A percentile compares a stretch with the other conserved stretches of the same genome.
Evolutionary conservation across 1,284 basidiomycete species (phyloP).

Genomic region (Pyrrhoderma noxium): DNA sequence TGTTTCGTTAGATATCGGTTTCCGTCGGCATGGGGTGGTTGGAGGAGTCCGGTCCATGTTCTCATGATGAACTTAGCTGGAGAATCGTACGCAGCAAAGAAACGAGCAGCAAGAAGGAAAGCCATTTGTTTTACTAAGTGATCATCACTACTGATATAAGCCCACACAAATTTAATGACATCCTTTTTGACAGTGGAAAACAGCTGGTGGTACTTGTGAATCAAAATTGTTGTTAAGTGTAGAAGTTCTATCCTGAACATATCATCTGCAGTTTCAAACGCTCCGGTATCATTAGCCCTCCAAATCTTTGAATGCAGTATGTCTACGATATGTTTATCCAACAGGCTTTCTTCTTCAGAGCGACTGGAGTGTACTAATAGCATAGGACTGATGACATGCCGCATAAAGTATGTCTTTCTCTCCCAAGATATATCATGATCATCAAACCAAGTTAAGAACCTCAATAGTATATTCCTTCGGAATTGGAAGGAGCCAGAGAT

Average conservation of each 20-base stretch:
- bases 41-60: slow-evolving; percentile 93
- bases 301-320: slow-evolving; percentile 73
- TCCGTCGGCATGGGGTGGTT: slow-evolving; percentile 75
- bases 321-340: slow-evolving; percentile 66
- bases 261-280: slow-evolving; percentile 65
- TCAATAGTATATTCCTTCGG: slow-evolving; percentile 76
- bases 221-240: slow-evolving; percentile 84
- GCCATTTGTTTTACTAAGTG: slow-evolving; percentile 92
- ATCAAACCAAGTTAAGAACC: slow-evolving; percentile 83
- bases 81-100: slow-evolving; percentile 87
- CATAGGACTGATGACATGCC: slow-evolving; percentile 85
- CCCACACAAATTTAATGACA: slow-evolving; percentile 94
- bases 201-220: slow-evolving; percentile 75
- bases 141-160: slow-evolving; percentile 81
- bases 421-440: slow-evolving; percentile 59
- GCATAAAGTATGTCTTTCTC: slow-evolving; percentile 84
- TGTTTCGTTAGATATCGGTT: slow-evolving; percentile 72
- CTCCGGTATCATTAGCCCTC: slow-evolving; percentile 49
- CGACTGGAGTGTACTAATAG: slow-evolving; percentile 72
- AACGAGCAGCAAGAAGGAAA: slow-evolving; percentile 89
- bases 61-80: slow-evolving; percentile 91
- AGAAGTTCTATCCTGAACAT: slow-evolving; percentile 87
- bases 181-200: slow-evolving; percentile 85
- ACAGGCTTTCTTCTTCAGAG: slow-evolving; percentile 43
- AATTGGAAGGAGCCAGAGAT: slow-evolving; percentile 55